Base-by-base conservation (phyloP, 139 green algal species). In the Chlorella ohadii region DNA sequence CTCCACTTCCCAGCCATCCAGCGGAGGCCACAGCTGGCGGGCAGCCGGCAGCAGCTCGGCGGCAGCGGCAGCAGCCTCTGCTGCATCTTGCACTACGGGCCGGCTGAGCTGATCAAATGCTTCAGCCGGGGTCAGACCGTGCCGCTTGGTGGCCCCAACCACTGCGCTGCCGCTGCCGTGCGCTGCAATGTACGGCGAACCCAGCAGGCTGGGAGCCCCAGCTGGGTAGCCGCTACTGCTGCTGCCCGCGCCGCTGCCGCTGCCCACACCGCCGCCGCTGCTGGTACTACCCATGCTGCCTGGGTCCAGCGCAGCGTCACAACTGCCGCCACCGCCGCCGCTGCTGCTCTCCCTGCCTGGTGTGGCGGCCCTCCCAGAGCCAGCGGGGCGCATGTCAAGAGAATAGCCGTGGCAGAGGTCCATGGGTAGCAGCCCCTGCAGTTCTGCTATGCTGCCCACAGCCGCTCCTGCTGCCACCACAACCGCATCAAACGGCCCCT, bases 391-490 rank as follows among this genome's bases (percentile, higher is more conserved):
- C 79, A 96, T 88, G 28, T 94, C 89, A 15, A 95, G 63, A 0
- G 89, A 92, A 44, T 93, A 92, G 7, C 94, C 94, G 65, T 93
- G 85, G 71, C 90, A 92, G 11, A 95, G 77, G 22, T 92, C 81
- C 63, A 96, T 47, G 0, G 92, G 89, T 13, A 95, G 63, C 34
- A 22, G 7, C 4, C 61, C 55, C 55, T 31, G 38, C 28, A 92
- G 81, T 84, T 96, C 92, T 19, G 55, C 57, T 3, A 97, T 44
- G 2, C 72, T 85, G 5, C 76, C 90, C 25, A 89, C 88, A 3
- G 92, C 94, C 13, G 94, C 94, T 3, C 94, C 94, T 9, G 91
- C 90, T 28, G 94, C 92, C 67, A 96, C 90, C 17, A 96, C 85
- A 7, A 96, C 76, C 0, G 78, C 91, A 76, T 92, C 82, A 66